phyloP scores from a whole-genome alignment of 441 rosid species.

The Croton setiger region DNA sequence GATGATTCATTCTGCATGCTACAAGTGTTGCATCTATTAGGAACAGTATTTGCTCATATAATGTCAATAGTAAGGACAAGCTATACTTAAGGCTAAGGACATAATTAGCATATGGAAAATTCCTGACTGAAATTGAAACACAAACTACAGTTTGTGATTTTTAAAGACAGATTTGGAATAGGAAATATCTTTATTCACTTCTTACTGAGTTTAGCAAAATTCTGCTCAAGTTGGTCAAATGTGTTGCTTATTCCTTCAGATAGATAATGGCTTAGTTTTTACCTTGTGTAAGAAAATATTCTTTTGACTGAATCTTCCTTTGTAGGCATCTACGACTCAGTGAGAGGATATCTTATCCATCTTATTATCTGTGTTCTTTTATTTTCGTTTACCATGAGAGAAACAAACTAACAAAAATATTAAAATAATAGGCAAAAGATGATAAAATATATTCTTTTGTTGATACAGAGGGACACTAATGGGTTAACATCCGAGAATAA shows the following conservation, averaged over 20 bases:
- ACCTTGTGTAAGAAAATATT: background rate
- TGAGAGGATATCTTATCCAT: background rate
- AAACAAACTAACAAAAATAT: background rate
- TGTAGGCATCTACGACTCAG: background rate
- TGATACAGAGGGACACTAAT: slow-evolving; percentile 71
- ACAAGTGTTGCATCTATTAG: background rate
- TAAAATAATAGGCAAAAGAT: slow-evolving; percentile 7
- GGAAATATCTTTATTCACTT: background rate
- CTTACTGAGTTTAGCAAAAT: background rate
- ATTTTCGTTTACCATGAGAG: background rate
- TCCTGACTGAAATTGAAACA: background rate
- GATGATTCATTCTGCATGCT: background rate
- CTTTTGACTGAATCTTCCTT: background rate
- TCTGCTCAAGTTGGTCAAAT: background rate
- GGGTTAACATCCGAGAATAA: slow-evolving; percentile 78
- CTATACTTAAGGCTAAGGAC: background rate
- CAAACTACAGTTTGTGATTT: background rate
- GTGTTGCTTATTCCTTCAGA: background rate
- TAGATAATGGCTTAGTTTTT: background rate
- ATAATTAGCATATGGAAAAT: background rate
- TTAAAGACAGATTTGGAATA: background rate
- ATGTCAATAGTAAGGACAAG: background rate
- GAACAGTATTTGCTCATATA: background rate
- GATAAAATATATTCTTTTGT: slow-evolving; percentile 9
- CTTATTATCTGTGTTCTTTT: background rate